Base-by-base conservation (phyloP, 768 basidiomycete species). In the Amanita pseudoporphyria region DNA sequence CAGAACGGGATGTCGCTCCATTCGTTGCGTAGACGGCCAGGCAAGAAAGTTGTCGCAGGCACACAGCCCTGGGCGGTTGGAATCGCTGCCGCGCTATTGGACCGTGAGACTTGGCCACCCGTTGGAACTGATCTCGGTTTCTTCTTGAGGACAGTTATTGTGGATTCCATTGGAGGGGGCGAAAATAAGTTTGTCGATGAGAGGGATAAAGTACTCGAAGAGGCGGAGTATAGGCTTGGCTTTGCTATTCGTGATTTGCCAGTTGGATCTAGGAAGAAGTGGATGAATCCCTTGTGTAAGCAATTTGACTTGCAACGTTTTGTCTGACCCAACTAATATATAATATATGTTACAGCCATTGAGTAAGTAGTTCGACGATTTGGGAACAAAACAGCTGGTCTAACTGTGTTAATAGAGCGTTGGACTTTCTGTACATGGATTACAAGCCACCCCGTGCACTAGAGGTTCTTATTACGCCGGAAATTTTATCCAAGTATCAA, bases 361-460 rank as follows among this genome's bases (percentile, higher is more conserved):
- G 58, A 47, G 76, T 63, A 49, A 32, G 24, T 48, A 53, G 22
- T 10, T 16, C 43, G 18, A 18, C 33, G 41, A 5, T 38, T 37
- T 5, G 12, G 35, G 26, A 28, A 28, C 6, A 28, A 33, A 18
- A 49, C n/a, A 6, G 37, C 47, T 52, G 24, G 61, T 30, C 16
- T 43, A 47, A 53, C 41, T 41, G 44, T 28, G 53, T 43, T 26
- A 24, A 56, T 46, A 89, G 87, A 62, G 90, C 92, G 6, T 63
- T 95, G 37, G 92, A 94, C 62, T 95, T 94, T 60, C 66, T 95
- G 12, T 89, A 88, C 59, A 81, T 95, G 70, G 81, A 91, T 55
- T 95, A 95, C 63, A 85, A 85, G 57, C 83, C 88, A n/a, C 88
- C 90, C 1, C 72, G 72, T n/a, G 78, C 89, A 0, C 67, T 95